Conservation (phyloP, 331 rosid species). For the Rosa hybrid region DNA sequence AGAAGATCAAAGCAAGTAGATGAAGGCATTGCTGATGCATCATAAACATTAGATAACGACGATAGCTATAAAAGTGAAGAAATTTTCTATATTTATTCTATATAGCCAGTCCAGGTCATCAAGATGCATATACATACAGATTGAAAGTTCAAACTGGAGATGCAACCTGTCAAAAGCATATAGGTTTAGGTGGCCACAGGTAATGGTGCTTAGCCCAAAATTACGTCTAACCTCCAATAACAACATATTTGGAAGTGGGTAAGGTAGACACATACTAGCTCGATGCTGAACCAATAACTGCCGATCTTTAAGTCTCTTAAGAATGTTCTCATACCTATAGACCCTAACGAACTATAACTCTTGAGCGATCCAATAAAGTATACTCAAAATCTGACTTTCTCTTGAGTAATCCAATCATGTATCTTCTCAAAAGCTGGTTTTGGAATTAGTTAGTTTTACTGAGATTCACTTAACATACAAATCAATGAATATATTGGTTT, state of each 20-base stretch:
- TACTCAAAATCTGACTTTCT: not conserved
- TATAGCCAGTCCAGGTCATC: not conserved
- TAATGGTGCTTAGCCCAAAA: not conserved
- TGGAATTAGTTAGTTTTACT: not conserved
- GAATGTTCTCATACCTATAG: not conserved
- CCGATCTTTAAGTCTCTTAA: not conserved
- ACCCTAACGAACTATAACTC: not conserved
- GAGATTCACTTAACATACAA: not conserved
- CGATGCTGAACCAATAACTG: not conserved
- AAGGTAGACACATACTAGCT: not conserved
- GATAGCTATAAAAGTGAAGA: not conserved
- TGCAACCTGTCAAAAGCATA: not conserved
- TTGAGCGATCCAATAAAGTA: not conserved
- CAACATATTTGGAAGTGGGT: not conserved
- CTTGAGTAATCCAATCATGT: not conserved
- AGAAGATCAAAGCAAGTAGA: conserved; percentile 31
- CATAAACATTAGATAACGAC: conserved; percentile 12
- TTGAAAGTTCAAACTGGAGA: not conserved
- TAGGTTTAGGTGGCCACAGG: not conserved
- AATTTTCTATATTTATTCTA: not conserved
- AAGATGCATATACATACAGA: not conserved
- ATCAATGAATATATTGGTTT: not conserved
- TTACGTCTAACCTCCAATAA: not conserved
- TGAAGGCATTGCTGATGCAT: conserved; percentile 16
- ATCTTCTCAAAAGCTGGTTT: not conserved